phyloP scores from a whole-genome alignment of 2,329 filamentous ascomycete species.

The Chaetomiaceae sp. region DNA sequence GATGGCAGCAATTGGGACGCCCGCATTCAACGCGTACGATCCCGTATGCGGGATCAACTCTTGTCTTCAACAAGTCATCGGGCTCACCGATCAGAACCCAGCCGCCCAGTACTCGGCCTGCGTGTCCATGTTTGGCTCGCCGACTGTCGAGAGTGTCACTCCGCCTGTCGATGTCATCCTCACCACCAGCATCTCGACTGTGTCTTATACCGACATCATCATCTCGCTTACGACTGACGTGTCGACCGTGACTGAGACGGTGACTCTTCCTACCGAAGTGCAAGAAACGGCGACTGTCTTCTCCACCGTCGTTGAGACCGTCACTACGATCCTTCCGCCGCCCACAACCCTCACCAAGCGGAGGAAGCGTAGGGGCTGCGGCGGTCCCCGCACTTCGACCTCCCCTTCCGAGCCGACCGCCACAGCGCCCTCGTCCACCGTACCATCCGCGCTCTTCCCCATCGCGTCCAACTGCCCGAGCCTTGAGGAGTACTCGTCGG shows the following conservation, averaged over 20 bases:
- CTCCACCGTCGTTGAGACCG: not conserved
- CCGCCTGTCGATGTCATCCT: too few relatives aligned
- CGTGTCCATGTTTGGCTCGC: too few relatives aligned
- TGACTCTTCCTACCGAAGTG: too few relatives aligned
- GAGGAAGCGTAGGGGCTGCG: not conserved
- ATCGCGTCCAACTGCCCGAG: not conserved
- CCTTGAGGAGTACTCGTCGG: constrained; percentile 1
- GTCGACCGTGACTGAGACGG: not conserved
- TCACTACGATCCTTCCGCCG: not conserved
- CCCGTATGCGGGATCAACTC: too few relatives aligned
- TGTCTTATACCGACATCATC: not conserved
- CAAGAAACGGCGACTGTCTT: not conserved
- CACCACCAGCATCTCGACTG: not conserved
- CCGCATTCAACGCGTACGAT: not conserved
- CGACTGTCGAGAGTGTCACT: too few relatives aligned
- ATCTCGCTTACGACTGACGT: not conserved
- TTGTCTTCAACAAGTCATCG: too few relatives aligned
- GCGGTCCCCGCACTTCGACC: not conserved
- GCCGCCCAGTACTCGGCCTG: too few relatives aligned
- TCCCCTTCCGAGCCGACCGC: not conserved
- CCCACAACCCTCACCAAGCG: not conserved
- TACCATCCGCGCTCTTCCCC: not conserved
- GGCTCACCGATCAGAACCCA: too few relatives aligned
- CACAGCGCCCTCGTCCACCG: not conserved
- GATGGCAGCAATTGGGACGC: too few relatives aligned